Evolutionary conservation across 169 alveolate species (phyloP), one percentile per base, ranked within the genome.

Genomic region (Eimeria acervulina): DNA sequence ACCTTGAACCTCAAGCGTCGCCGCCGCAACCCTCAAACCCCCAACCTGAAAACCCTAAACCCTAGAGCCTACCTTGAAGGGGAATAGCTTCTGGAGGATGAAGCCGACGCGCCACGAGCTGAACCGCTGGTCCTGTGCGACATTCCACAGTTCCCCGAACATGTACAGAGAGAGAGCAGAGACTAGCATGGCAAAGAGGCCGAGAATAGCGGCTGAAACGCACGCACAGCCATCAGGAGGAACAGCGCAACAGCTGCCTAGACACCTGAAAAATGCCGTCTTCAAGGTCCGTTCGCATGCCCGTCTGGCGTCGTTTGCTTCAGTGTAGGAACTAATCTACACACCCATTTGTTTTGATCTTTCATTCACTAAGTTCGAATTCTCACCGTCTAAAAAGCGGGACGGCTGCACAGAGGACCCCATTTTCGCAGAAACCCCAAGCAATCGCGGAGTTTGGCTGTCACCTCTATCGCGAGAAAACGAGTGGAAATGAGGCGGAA

Each of bases 91-190:
- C 72, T 96, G 96, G 96, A 97, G 89, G 94, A 97, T 52, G 47
- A 95, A 90, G 42, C 98, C 98, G 51, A 96, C 84, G 68, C 93
- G 96, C 97, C 98, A 95, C 36, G 87, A 84, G 81, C 97, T 96
- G 76, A 95, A 93, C 26, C 96, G 95, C 52, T 97, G 97, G 70
- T 96, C 95, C 78, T 95, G 97, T 21, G 96, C 94, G 40, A 96
- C 55, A 51, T 96, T 95, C 97, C 97, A 97, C 76, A 96, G 94
- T 63, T 97, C 98, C 19, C 98, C 98, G 88, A 97, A 96, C 95
- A 97, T 81, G 76, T 95, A 97, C 28, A 97, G 95, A 84, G 96
- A 96, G 23, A 96, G 93, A 1, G 97, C 98, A 23, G 98, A 97
- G 0, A 97, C 89, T n/a, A 95, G 68, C 97, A 97, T 97, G 28